Evolutionary conservation across 129 eudicot species (phyloP).

Genomic region (Oenanthe sinensis): DNA sequence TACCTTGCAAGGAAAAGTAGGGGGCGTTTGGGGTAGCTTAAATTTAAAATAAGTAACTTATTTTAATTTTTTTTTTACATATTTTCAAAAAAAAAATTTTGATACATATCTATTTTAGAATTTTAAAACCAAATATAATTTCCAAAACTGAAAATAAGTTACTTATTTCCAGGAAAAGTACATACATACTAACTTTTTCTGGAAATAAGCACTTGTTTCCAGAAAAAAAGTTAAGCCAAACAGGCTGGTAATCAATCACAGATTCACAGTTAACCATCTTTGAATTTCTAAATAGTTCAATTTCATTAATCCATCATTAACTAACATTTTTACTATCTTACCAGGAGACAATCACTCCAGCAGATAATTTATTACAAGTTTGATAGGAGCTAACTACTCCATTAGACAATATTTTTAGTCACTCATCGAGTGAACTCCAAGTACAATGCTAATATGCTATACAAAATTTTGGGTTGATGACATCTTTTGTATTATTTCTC

Average conservation of each 20-base stretch:
- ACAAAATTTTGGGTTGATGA: slow-evolving; percentile 8
- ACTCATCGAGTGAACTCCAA: not conserved
- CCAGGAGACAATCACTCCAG: not conserved
- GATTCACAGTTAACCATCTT: not conserved
- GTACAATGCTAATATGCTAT: slow-evolving; percentile 4
- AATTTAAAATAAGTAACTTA: no score
- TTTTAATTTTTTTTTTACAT: no score
- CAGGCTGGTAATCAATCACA: not conserved
- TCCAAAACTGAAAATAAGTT: no score
- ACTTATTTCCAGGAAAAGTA: no score
- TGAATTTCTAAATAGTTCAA: not conserved
- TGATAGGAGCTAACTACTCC: not conserved
- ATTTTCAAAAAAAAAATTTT: no score
- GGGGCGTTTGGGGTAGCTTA: no score
- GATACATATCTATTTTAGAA: no score
- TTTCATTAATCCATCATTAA: not conserved
- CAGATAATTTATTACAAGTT: not conserved
- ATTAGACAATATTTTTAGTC: not conserved
- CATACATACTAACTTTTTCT: no score
- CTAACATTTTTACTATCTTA: not conserved
- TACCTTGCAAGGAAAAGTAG: not conserved
- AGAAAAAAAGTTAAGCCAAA: no score
- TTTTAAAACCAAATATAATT: no score
- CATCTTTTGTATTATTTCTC: slow-evolving; percentile 7
- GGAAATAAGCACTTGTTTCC: no score